These are phyloP conservation scores for Acer saccharum DNA, from an alignment of 345 rosid species.

Conservation along the genomic window DNA sequence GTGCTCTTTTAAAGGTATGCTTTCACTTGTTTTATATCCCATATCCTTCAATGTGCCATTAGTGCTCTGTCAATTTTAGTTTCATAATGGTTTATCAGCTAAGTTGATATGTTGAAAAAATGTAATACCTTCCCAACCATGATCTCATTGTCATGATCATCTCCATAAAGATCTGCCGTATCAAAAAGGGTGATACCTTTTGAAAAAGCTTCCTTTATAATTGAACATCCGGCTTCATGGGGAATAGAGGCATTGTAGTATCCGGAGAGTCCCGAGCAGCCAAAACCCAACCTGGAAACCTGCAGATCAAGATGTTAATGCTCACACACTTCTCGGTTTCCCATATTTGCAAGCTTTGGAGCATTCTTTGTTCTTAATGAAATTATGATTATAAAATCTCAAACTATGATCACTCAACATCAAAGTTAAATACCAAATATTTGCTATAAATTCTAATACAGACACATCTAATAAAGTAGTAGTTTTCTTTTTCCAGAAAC, in stretches of 20 bases:
- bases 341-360: too few species aligned
- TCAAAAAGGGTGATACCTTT: constrained; percentile 48
- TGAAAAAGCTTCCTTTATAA: constrained; percentile 36
- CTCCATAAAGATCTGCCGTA: constrained; percentile 37
- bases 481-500: not conserved
- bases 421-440: not conserved
- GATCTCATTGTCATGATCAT: constrained; percentile 42
- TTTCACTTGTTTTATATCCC: too few species aligned
- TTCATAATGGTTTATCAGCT: too few species aligned
- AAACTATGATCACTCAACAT: not conserved
- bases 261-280: constrained; percentile 42
- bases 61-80: too few species aligned
- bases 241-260: constrained; percentile 32
- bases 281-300: constrained; percentile 49
- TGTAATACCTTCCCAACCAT: constrained; percentile 43
- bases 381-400: too few species aligned
- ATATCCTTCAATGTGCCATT: too few species aligned
- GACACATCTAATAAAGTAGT: not conserved
- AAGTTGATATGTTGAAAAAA: too few species aligned
- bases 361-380: too few species aligned
- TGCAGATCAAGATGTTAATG: not conserved
- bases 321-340: too few species aligned
- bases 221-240: constrained; percentile 40
- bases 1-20: too few species aligned
- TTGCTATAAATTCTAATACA: not conserved